Evolutionary conservation across 1,284 basidiomycete species (phyloP).

Genomic region (Ustilago lituana): DNA sequence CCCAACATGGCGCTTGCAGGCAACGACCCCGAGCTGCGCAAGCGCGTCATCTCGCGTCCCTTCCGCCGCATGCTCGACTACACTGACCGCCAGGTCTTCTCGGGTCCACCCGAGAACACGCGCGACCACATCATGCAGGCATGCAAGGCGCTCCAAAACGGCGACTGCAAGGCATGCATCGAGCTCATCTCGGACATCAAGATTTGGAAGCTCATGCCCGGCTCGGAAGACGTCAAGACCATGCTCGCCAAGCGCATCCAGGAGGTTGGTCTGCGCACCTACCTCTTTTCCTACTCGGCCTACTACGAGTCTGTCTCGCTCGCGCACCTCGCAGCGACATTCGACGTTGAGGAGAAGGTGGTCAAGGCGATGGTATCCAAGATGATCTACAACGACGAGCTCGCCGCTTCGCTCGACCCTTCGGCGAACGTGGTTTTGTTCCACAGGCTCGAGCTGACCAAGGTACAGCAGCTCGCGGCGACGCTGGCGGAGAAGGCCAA

Average conservation of each 20-base stretch:
- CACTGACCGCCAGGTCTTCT: constrained; percentile 96
- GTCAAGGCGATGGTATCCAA: constrained; percentile 93
- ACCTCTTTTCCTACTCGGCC: constrained; percentile 96
- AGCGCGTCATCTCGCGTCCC: constrained; percentile 88
- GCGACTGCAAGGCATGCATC: constrained; percentile 94
- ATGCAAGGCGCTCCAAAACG: constrained; percentile 92
- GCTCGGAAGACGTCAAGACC: constrained; percentile 85
- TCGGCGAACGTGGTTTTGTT: constrained; percentile 84
- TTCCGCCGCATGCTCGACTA: constrained; percentile 96
- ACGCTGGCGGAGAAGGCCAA: constrained; percentile 85
- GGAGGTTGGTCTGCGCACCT: constrained; percentile 95
- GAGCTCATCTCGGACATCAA: constrained; percentile 95
- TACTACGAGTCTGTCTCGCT: constrained; percentile 93
- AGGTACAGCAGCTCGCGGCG: constrained; percentile 64
- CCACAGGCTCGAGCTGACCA: constrained; percentile 85
- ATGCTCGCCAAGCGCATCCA: constrained; percentile 98
- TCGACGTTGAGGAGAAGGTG: constrained; percentile 80
- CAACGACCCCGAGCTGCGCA: constrained; percentile 80
- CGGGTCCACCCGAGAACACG: constrained; percentile 97
- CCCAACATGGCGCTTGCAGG: constrained; percentile 92
- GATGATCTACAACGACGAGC: constrained; percentile 99
- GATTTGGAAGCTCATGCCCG: constrained; percentile 94
- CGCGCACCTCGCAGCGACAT: constrained; percentile 84
- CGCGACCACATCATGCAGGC: constrained; percentile 99
- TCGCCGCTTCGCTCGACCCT: constrained; percentile 89